Percentiles rank a stretch among this genome's conserved stretches.
Conservation (phyloP, 2,329 filamentous ascomycete genomes). For the Trichoderma atrobrunneum region DNA sequence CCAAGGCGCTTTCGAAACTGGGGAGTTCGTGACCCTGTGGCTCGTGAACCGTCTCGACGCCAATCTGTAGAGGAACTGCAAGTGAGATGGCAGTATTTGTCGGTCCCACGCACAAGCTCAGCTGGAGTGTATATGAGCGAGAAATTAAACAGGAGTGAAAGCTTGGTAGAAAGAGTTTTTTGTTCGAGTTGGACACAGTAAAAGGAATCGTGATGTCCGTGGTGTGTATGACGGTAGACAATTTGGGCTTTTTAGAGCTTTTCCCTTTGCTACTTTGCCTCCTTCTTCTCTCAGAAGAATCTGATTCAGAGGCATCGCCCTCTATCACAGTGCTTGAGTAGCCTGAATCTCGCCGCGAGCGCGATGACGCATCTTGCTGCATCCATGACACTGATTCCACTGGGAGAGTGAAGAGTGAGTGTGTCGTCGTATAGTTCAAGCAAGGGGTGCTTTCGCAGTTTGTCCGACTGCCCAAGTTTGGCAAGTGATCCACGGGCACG, state of each 20-base stretch:
- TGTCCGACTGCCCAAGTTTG: conserved; percentile 49
- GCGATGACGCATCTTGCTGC: conserved; percentile 30
- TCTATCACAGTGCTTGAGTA: conserved; percentile 46
- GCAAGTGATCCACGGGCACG: conserved; percentile 44
- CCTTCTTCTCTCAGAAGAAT: conserved; percentile 25
- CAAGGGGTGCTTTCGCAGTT: conserved; percentile 41
- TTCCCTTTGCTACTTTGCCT: conserved; percentile 24
- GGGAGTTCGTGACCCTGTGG: conserved; percentile 40
- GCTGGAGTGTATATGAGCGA: conserved; percentile 52
- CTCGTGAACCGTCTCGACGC: conserved; percentile 40
- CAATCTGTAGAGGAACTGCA: conserved; percentile 51
- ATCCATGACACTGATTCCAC: conserved; percentile 42
- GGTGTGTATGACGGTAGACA: conserved; percentile 37
- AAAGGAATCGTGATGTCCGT: conserved; percentile 48
- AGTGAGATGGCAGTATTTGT: conserved; percentile 45
- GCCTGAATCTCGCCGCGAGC: conserved; percentile 52
- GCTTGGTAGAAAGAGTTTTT: conserved; percentile 53
- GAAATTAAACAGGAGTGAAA: conserved; percentile 59
- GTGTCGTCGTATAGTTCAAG: conserved; percentile 47
- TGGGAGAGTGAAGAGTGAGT: conserved; percentile 38
- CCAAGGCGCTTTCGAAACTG: conserved; percentile 49
- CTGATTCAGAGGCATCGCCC: conserved; percentile 37
- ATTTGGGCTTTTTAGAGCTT: conserved; percentile 26
- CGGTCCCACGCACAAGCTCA: conserved; percentile 44
- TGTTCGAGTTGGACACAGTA: conserved; percentile 44